Conservation (phyloP, 352 stramenopile species). For the Globisporangium cederbergense region DNA sequence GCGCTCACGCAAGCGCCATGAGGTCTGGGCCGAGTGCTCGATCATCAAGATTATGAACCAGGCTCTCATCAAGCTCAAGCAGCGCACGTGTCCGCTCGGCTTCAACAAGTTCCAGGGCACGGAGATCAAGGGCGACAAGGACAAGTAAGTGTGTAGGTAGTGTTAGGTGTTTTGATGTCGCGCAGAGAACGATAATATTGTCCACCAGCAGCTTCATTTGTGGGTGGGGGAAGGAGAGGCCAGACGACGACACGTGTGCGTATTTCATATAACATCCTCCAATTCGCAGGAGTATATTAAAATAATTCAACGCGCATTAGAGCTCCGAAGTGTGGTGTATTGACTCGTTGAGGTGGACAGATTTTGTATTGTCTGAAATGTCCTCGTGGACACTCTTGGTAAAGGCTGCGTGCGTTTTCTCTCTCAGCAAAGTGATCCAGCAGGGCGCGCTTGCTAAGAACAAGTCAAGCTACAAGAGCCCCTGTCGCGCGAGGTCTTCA, state of each 20-base stretch:
- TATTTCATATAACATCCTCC: background rate
- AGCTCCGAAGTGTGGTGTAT: background rate
- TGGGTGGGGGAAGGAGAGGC: background rate
- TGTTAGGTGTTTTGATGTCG: background rate
- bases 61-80: slow-evolving; percentile 40
- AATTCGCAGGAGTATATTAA: slow-evolving; percentile 5
- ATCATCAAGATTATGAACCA: slow-evolving; percentile 44
- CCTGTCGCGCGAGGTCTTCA: slow-evolving; percentile 97
- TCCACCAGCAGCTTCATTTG: background rate
- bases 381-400: background rate
- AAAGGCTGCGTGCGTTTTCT: background rate
- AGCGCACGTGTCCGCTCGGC: slow-evolving; percentile 34
- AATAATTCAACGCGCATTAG: slow-evolving; percentile 1
- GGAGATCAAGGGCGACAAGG: slow-evolving; percentile 21
- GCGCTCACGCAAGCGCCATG: slow-evolving; percentile 22
- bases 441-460: too few species aligned
- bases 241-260: background rate
- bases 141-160: background rate
- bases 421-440: background rate
- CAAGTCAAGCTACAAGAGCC: slow-evolving; percentile 79
- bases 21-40: slow-evolving; percentile 31
- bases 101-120: slow-evolving; percentile 48
- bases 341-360: background rate
- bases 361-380: background rate
- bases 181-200: background rate